A percentile compares a stretch with the other conserved stretches of the same genome.
Evolutionary conservation across 495 filamentous ascomycete species (phyloP).

Genomic region (Penicillium pulvis): DNA sequence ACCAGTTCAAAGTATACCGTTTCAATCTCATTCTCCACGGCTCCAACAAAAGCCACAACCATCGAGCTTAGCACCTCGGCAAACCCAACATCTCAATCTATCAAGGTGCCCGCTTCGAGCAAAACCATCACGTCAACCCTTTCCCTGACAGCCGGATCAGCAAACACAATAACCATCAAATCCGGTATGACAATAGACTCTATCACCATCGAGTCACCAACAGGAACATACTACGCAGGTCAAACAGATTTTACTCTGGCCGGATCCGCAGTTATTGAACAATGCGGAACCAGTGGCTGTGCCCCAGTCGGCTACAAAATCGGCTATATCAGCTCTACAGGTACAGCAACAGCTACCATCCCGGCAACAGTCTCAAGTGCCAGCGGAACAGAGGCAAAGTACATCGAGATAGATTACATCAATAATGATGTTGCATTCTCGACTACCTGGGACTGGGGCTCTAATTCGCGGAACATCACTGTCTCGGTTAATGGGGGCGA

Average conservation of each 20-base stretch:
- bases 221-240: conserved; percentile 38
- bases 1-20: conserved; percentile 35
- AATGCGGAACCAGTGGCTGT: conserved; percentile 38
- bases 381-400: conserved; percentile 25
- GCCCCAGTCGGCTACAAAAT: conserved; percentile 46
- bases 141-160: conserved; percentile 30
- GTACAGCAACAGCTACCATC: conserved; percentile 29
- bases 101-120: conserved; percentile 10
- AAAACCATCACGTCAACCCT: conserved; percentile 19
- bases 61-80: neutral
- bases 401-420: conserved; percentile 49
- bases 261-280: conserved; percentile 29
- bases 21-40: conserved; percentile 25
- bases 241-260: conserved; percentile 33
- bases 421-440: conserved; percentile 54
- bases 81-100: neutral
- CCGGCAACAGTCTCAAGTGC: conserved; percentile 18
- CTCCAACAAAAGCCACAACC: neutral
- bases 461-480: conserved; percentile 51
- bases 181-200: conserved; percentile 6
- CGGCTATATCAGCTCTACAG: conserved; percentile 8
- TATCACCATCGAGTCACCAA: conserved; percentile 32
- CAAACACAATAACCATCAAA: conserved; percentile 35
- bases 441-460: conserved; percentile 42
- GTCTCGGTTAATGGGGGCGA: conserved; percentile 42